Evolutionary conservation across 2,329 filamentous ascomycete genomes (phyloP).

Genomic region (Colletotrichum noveboracense): DNA sequence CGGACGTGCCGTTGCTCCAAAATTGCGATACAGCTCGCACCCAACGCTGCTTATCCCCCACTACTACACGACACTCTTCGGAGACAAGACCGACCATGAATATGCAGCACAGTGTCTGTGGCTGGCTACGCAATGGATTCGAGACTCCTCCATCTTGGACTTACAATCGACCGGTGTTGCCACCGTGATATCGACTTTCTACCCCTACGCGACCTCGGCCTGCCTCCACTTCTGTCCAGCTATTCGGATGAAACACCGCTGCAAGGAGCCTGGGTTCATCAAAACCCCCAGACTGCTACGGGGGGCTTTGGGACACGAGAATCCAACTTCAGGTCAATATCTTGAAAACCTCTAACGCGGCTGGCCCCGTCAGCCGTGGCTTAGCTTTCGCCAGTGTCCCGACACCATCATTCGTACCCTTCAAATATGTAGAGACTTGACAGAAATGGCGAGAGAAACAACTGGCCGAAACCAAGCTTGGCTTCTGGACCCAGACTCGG

Average conservation of each 20-base stretch:
- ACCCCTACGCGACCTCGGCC: background rate
- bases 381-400: background rate
- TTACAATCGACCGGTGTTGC: background rate
- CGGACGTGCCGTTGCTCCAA: background rate
- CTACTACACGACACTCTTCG: background rate
- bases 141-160: background rate
- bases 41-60: background rate
- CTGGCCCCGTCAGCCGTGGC: background rate
- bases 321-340: slow-evolving; percentile 3
- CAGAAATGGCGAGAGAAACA: background rate
- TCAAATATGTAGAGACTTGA: background rate
- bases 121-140: background rate
- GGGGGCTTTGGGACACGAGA: slow-evolving; percentile 3
- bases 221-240: slow-evolving; percentile 4
- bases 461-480: background rate
- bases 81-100: background rate
- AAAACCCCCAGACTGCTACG: slow-evolving; percentile 1
- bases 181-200: background rate
- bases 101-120: background rate
- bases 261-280: slow-evolving; percentile 8
- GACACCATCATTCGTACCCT: background rate
- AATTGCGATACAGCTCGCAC: background rate
- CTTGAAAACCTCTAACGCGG: background rate
- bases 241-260: slow-evolving; percentile 20
- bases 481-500: background rate